Evolutionary conservation across 73 alveolate genomes (phyloP).

Genomic region (Paramecium sonneborni): DNA sequence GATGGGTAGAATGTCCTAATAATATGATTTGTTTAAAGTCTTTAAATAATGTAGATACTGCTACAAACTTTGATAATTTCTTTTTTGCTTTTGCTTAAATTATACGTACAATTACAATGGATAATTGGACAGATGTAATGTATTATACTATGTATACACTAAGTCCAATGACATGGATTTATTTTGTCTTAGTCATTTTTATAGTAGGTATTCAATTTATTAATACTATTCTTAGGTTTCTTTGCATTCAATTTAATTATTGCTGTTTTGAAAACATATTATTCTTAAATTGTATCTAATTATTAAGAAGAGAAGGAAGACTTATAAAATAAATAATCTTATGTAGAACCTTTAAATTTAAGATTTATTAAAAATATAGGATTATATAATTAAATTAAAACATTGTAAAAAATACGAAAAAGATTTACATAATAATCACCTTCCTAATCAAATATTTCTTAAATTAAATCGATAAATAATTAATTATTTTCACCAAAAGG

Average conservation of each 20-base stretch:
- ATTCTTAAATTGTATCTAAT: slow-evolving; percentile 13
- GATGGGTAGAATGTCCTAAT: slow-evolving; percentile 17
- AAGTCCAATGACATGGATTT: slow-evolving; percentile 43
- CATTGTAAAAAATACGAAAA: slow-evolving; percentile 1
- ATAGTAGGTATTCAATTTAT: neutral
- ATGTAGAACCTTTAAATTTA: neutral
- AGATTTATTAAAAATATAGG: slow-evolving; percentile 34
- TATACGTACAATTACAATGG: slow-evolving; percentile 44
- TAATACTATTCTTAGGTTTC: neutral
- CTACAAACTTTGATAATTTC: slow-evolving; percentile 13
- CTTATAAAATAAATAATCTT: neutral
- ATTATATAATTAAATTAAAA: neutral
- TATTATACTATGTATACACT: slow-evolving; percentile 39
- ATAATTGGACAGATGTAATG: slow-evolving; percentile 55
- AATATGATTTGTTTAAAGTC: slow-evolving; percentile 1
- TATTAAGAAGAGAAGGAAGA: neutral
- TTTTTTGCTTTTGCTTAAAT: slow-evolving; percentile 34
- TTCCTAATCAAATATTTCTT: neutral
- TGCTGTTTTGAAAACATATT: slow-evolving; percentile 52
- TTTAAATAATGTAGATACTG: neutral
- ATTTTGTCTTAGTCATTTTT: slow-evolving; percentile 30
- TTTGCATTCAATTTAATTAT: slow-evolving; percentile 50
- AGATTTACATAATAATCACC: neutral
- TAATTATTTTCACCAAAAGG: slow-evolving; percentile 11
- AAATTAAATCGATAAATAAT: neutral